These are phyloP conservation scores for Alternaria gaisen DNA, from an alignment of 2,329 filamentous ascomycete species.

Conservation along the genomic window DNA sequence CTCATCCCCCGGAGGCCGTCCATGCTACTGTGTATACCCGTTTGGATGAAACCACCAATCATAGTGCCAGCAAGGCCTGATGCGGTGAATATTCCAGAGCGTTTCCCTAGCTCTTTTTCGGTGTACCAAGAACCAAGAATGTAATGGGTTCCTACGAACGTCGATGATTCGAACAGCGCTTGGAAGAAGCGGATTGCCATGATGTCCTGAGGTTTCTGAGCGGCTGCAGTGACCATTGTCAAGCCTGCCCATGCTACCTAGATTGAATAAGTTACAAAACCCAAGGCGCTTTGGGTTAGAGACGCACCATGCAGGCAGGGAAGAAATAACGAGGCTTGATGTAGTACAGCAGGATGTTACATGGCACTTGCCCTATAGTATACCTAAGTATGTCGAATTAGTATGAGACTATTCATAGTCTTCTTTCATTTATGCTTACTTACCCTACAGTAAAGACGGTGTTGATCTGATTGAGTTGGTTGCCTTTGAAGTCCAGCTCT, in stretches of 20 bases:
- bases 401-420: not conserved
- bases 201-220: slow-evolving; percentile 62
- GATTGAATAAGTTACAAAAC: not conserved
- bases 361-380: slow-evolving; percentile 62
- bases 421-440: not conserved
- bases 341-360: slow-evolving; percentile 65
- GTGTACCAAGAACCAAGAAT: slow-evolving; percentile 71
- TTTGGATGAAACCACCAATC: slow-evolving; percentile 70
- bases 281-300: not conserved
- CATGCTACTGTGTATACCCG: slow-evolving; percentile 57
- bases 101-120: slow-evolving; percentile 67
- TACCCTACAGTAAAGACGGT: slow-evolving; percentile 47
- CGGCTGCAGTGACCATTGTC: slow-evolving; percentile 68
- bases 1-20: slow-evolving; percentile 60
- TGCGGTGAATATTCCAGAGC: slow-evolving; percentile 68
- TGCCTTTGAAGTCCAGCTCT: slow-evolving; percentile 51
- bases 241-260: slow-evolving; percentile 66
- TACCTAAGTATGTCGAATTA: slow-evolving; percentile 34
- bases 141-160: slow-evolving; percentile 66
- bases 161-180: slow-evolving; percentile 65
- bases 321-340: slow-evolving; percentile 71
- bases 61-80: slow-evolving; percentile 68
- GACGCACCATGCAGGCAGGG: slow-evolving; percentile 67
- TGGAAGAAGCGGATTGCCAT: slow-evolving; percentile 67
- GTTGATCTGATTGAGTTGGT: slow-evolving; percentile 59